Percentiles rank a stretch among this genome's conserved stretches.
Conservation (phyloP, 2,329 filamentous ascomycete genomes). For the Fusarium austroafricanum region DNA sequence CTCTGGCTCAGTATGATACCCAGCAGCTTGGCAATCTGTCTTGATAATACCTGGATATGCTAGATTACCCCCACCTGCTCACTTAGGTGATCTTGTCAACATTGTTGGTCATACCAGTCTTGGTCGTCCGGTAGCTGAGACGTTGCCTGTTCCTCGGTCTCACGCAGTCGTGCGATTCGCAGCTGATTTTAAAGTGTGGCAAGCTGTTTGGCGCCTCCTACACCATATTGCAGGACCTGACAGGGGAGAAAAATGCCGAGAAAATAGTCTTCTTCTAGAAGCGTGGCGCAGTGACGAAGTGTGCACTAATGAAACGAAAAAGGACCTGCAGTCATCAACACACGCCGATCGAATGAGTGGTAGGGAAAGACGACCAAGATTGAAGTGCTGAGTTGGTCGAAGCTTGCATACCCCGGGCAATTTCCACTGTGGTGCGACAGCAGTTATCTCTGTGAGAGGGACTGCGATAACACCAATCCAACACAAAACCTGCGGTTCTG, state of each 20-base stretch:
- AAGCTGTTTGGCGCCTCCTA: conserved; percentile 17
- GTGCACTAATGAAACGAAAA: conserved; percentile 17
- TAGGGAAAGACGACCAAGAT: conserved; percentile 15
- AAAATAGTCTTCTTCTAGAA: conserved; percentile 42
- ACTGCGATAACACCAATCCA: conserved; percentile 23
- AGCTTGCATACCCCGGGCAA: conserved; percentile 18
- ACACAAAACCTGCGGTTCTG: not conserved
- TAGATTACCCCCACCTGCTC: conserved; percentile 18
- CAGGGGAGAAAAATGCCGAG: conserved; percentile 29
- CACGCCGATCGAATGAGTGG: conserved; percentile 27
- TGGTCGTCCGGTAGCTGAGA: not conserved
- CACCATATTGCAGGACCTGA: conserved; percentile 19
- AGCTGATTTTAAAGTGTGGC: conserved; percentile 6
- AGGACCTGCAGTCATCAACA: conserved; percentile 18
- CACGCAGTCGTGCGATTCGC: conserved; percentile 10
- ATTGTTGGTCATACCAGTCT: not conserved
- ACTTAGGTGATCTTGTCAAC: not conserved
- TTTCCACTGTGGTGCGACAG: conserved; percentile 31
- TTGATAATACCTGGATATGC: conserved; percentile 5
- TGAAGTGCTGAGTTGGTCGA: conserved; percentile 15
- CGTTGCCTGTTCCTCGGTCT: conserved; percentile 19
- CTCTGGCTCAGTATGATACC: conserved; percentile 15
- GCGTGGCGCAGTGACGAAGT: conserved; percentile 15
- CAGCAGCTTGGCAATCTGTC: conserved; percentile 13
- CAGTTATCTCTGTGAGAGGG: conserved; percentile 21